Conservation (phyloP, 352 stramenopile species). For the Phytopythium sindhum region DNA sequence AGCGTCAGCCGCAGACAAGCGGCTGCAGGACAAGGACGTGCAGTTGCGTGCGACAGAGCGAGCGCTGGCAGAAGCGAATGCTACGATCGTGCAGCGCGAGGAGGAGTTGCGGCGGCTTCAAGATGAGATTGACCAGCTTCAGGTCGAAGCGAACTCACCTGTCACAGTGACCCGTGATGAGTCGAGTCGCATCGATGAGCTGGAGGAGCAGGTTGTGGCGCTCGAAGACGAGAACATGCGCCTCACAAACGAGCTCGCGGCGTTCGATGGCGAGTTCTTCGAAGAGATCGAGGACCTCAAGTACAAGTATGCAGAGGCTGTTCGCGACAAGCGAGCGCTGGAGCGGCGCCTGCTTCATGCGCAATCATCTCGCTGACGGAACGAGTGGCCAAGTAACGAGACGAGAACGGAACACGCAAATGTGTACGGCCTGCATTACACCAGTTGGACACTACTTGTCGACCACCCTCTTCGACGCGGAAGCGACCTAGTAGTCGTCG, state of each 20-base stretch:
- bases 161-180: constrained; percentile 9
- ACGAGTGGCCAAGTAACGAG: neutral
- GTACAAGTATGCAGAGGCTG: constrained; percentile 90
- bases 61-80: neutral
- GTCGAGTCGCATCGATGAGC: constrained; percentile 21
- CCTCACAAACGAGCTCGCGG: constrained; percentile 75
- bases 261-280: constrained; percentile 95
- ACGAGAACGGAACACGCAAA: neutral
- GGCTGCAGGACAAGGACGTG: constrained; percentile 23
- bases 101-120: constrained; percentile 22
- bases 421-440: neutral
- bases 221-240: constrained; percentile 75
- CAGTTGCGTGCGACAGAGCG: constrained; percentile 3
- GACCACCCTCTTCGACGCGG: neutral
- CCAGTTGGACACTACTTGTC: neutral
- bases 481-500: constrained; percentile 94
- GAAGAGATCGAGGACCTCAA: constrained; percentile 96
- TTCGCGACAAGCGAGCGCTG: constrained; percentile 71
- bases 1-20: constrained; percentile 14
- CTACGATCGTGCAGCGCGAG: constrained; percentile 14
- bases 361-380: neutral
- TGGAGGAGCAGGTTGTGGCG: constrained; percentile 33
- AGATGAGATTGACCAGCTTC: constrained; percentile 14
- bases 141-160: constrained; percentile 12
- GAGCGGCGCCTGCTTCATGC: constrained; percentile 26